Evolutionary conservation across 345 rosid species (phyloP).

Genomic region (Noccaea bulbosa): DNA sequence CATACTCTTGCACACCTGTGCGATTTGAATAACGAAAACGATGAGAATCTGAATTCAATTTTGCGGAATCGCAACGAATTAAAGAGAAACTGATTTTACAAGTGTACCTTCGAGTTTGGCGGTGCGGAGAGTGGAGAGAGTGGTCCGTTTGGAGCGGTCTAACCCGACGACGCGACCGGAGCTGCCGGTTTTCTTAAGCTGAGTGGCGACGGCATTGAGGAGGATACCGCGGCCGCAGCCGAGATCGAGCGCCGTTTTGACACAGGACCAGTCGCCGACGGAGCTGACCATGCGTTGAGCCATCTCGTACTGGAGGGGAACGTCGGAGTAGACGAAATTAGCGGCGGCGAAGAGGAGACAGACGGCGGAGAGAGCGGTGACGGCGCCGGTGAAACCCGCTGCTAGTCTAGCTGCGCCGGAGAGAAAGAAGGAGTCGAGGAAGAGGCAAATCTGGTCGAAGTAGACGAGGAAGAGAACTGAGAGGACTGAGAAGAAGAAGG

Average conservation of each 20-base stretch:
- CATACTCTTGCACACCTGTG: slow-evolving; percentile 91
- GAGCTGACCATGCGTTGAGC: slow-evolving; percentile 87
- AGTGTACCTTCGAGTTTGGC: slow-evolving; percentile 81
- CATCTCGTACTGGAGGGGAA: slow-evolving; percentile 83
- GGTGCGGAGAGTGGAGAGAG: slow-evolving; percentile 84
- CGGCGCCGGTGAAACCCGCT: slow-evolving; percentile 81
- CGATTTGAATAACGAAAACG: neutral
- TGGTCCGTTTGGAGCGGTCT: slow-evolving; percentile 80
- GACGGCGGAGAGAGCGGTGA: slow-evolving; percentile 76
- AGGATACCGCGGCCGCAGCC: slow-evolving; percentile 95
- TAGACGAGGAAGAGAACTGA: slow-evolving; percentile 75
- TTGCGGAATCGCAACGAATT: neutral
- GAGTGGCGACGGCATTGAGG: slow-evolving; percentile 90
- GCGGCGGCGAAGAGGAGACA: slow-evolving; percentile 87
- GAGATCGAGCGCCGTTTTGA: slow-evolving; percentile 84
- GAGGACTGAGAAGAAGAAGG: slow-evolving; percentile 65
- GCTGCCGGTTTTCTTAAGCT: slow-evolving; percentile 93
- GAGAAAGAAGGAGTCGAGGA: slow-evolving; percentile 51
- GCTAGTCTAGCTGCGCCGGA: slow-evolving; percentile 69
- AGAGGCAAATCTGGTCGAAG: slow-evolving; percentile 68
- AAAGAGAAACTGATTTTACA: neutral
- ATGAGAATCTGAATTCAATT: neutral
- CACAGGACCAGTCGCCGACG: slow-evolving; percentile 89
- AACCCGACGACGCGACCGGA: slow-evolving; percentile 95
- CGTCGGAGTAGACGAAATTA: slow-evolving; percentile 82